Evolutionary conservation across 2,329 filamentous ascomycete species (phyloP), one percentile per base, ranked within the genome.

Genomic region (Fusarium haematococcum): DNA sequence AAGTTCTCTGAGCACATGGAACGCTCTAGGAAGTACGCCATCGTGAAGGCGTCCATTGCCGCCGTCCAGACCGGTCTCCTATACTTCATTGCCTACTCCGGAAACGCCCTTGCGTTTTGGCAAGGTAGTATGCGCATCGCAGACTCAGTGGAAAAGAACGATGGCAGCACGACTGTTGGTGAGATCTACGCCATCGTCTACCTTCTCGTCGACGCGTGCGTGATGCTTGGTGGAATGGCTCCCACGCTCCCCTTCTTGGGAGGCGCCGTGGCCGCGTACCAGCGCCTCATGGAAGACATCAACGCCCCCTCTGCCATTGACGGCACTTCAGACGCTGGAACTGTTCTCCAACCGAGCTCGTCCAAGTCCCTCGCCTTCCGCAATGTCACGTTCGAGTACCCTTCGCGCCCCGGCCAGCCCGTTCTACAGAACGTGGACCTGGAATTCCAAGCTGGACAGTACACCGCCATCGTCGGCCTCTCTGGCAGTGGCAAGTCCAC

Each of bases 81-180:
- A 3, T 93, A 92, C 79, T 93, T 93, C 73, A 88, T 93, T 70
- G 89, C 90, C 4, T 93, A 91, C 73, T 87, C 89, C 1, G 90
- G 90, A 5, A 93, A 93, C 78, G 90, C 89, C 2, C 82, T 93
- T 16, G 91, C 91, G 0, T 93, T 92, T 76, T 93, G 90, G 90
- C 88, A 92, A 78, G 91, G 91, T 45, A 91, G 89, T 71, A 84
- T 83, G 37, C 86, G 86, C 58, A 86, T 87, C 69, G 84, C 82
- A 27, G 80, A 84, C 6, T 79, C 83, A 1, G 81, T 84, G 9
- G 79, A 78, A 9, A 80, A 80, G 4, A 76, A 79, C 25, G 73
- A 77, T 3, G 74, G 78, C 54, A 81, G 80, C 20, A 78, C 82
- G 2, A 84, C 83, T 0, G 82, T 87, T 10, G 85, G 85, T 30